Conservation (phyloP, 352 stramenopile genomes). For the Peronospora farinosa region DNA sequence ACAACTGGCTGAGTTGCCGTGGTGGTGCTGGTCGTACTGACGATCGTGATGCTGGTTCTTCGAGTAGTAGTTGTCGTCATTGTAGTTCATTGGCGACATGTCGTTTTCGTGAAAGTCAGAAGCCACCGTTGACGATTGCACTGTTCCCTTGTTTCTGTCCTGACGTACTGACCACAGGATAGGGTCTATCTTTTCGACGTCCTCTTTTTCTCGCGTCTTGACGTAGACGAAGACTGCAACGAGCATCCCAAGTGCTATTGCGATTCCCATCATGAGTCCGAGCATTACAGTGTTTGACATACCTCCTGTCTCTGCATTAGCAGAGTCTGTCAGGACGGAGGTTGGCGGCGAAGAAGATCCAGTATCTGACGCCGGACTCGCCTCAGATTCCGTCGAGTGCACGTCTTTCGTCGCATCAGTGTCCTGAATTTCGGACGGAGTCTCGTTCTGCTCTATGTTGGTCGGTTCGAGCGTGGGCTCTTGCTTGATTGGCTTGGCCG, state of each 20-base stretch:
- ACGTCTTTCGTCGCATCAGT: slow-evolving; percentile 1
- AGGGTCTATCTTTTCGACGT: slow-evolving; percentile 29
- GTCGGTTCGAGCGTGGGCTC: background rate
- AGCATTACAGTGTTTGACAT: slow-evolving; percentile 35
- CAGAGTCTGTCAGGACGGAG: slow-evolving; percentile 29
- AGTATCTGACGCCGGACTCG: background rate
- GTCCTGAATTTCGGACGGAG: background rate
- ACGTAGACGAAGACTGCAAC: slow-evolving; percentile 51
- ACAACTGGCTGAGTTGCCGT: slow-evolving; percentile 24
- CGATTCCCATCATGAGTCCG: slow-evolving; percentile 39
- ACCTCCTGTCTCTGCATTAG: slow-evolving; percentile 7
- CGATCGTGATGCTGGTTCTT: slow-evolving; percentile 7
- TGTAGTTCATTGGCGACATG: slow-evolving; percentile 28
- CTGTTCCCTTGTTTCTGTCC: slow-evolving; percentile 10
- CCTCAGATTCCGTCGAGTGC: background rate
- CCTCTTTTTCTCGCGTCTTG: slow-evolving; percentile 28
- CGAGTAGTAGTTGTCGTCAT: slow-evolving; percentile 15
- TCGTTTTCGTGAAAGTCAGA: slow-evolving; percentile 31
- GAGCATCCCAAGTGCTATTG: slow-evolving; percentile 38
- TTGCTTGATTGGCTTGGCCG: slow-evolving; percentile 4
- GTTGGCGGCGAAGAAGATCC: slow-evolving; percentile 12
- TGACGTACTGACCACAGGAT: slow-evolving; percentile 12
- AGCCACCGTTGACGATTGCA: slow-evolving; percentile 27
- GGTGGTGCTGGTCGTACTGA: slow-evolving; percentile 21
- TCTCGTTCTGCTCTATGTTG: background rate